Evolutionary conservation across 768 basidiomycete species (phyloP).

Genomic region (Rubroboletus pulcherrimus): DNA sequence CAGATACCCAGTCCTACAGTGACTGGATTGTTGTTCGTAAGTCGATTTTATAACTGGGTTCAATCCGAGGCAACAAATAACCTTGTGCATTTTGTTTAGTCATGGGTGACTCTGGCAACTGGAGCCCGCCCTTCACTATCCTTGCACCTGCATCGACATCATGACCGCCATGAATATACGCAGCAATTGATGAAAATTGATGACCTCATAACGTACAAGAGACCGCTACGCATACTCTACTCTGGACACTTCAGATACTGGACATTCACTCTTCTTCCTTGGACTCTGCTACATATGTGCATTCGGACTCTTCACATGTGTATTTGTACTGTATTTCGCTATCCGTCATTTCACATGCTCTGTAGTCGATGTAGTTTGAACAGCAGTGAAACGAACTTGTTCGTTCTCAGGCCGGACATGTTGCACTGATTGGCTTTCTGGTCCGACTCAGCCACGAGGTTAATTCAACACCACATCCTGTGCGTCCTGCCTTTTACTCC

Average conservation of each 20-base stretch:
- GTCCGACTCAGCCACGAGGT: not conserved
- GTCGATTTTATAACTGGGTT: slow-evolving; percentile 14
- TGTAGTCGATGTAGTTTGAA: slow-evolving; percentile 11
- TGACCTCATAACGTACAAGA: slow-evolving; percentile 14
- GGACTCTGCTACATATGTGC: not conserved
- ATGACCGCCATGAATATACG: slow-evolving; percentile 13
- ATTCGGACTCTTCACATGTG: not conserved
- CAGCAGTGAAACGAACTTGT: not conserved
- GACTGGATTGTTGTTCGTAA: slow-evolving; percentile 45
- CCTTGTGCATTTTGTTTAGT: slow-evolving; percentile 30
- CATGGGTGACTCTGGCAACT: slow-evolving; percentile 54
- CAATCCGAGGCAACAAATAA: not conserved
- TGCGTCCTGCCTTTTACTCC: not conserved
- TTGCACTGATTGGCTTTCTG: not conserved
- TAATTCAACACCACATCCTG: not conserved
- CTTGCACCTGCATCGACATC: slow-evolving; percentile 2
- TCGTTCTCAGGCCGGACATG: not conserved
- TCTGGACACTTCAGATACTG: slow-evolving; percentile 8
- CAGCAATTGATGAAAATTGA: slow-evolving; percentile 4
- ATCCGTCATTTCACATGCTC: slow-evolving; percentile 1
- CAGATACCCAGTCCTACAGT: slow-evolving; percentile 31
- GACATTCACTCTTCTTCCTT: slow-evolving; percentile 4
- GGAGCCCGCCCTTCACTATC: slow-evolving; percentile 44
- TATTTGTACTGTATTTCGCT: slow-evolving; percentile 4
- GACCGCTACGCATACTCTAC: not conserved